These are phyloP conservation scores for Ascosphaera apis DNA, from an alignment of 2,329 filamentous ascomycete genomes.

Conservation along the genomic window DNA sequence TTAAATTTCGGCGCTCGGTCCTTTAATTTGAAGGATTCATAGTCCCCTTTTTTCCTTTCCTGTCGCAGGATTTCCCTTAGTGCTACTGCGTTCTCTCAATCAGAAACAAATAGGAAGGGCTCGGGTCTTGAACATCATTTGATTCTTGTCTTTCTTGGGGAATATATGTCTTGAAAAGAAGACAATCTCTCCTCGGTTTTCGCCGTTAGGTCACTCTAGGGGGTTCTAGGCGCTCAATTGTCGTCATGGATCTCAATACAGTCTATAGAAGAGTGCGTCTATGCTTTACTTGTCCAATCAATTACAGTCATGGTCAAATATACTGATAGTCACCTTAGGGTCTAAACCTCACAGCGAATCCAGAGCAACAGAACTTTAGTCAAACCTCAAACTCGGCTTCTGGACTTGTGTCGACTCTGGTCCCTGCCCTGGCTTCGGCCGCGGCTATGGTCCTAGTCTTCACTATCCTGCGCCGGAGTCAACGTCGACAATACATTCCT, in stretches of 20 bases:
- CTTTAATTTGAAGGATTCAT: not conserved
- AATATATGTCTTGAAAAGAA: not conserved
- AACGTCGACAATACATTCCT: constrained; percentile 30
- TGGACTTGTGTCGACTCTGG: constrained; percentile 25
- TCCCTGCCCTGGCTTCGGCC: constrained; percentile 22
- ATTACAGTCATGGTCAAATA: not conserved
- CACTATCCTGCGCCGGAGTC: constrained; percentile 25
- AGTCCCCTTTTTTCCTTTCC: not conserved
- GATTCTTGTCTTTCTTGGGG: not conserved
- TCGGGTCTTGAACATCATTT: not conserved
- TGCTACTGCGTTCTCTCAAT: not conserved
- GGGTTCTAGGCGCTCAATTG: not conserved
- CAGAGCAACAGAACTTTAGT: not conserved
- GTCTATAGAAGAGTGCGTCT: not conserved
- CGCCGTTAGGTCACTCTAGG: not conserved
- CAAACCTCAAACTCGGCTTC: constrained; percentile 14
- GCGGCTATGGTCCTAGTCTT: constrained; percentile 26
- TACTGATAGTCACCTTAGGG: not conserved
- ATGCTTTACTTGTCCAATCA: not conserved
- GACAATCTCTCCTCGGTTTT: not conserved
- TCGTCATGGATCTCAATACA: not conserved
- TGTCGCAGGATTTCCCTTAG: not conserved
- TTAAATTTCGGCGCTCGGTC: too few species aligned
- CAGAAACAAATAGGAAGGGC: not conserved
- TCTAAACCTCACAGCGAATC: not conserved